Evolutionary conservation across 2,329 filamentous ascomycete genomes (phyloP).

Genomic region (Albifimbria verrucaria): DNA sequence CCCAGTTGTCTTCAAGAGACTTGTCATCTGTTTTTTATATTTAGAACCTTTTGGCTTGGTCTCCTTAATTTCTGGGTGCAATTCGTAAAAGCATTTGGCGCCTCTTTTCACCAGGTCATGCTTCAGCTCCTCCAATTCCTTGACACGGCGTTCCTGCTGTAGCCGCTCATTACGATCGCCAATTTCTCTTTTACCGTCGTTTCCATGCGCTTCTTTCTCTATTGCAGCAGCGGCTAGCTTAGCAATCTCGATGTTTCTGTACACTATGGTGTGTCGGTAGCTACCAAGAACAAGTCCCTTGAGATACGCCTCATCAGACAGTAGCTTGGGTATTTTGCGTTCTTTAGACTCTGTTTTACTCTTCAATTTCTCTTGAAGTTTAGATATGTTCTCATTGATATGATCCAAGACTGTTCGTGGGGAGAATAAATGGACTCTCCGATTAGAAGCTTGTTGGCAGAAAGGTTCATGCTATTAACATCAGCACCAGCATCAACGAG

Average conservation of each 20-base stretch:
- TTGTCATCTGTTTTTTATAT: background rate
- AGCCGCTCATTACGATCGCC: background rate
- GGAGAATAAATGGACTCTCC: background rate
- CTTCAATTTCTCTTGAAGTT: background rate
- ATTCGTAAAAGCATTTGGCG: background rate
- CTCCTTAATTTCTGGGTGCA: background rate
- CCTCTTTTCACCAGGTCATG: background rate
- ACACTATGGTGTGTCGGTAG: background rate
- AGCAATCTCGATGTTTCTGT: background rate
- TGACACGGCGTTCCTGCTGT: background rate
- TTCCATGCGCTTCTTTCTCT: background rate
- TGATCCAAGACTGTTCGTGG: background rate
- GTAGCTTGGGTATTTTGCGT: background rate
- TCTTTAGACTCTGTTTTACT: background rate
- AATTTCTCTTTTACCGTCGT: background rate
- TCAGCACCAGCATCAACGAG: background rate
- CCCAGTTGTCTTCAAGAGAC: background rate
- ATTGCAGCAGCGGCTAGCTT: background rate
- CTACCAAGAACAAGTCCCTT: background rate
- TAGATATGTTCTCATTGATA: background rate
- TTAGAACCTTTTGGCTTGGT: no score
- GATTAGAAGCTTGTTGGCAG: background rate
- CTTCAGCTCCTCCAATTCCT: background rate
- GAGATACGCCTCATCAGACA: background rate
- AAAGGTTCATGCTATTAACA: background rate